A percentile compares a stretch with the other conserved stretches of the same genome.
These are phyloP conservation scores for Climacium dendroides DNA, from an alignment of 225 moss, liverwort and hornwort genomes.

Conservation along the genomic window DNA sequence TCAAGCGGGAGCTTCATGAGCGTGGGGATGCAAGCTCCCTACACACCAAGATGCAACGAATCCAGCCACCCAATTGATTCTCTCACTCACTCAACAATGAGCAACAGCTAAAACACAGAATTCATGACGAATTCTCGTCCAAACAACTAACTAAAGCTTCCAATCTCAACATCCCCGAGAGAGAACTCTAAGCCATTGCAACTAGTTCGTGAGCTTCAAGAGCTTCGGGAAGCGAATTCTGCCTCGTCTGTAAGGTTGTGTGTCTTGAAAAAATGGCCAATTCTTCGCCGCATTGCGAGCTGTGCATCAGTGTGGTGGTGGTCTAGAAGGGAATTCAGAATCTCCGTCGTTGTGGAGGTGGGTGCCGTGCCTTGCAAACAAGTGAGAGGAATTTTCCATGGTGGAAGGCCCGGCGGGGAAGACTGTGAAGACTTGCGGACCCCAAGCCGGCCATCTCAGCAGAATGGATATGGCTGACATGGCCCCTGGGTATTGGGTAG, in stretches of 20 bases:
- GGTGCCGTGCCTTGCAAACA: not conserved
- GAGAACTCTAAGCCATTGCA: not conserved
- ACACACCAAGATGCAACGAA: not conserved
- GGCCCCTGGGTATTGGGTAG: not conserved
- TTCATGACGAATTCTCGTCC: not conserved
- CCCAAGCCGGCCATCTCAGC: not conserved
- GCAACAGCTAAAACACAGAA: not conserved
- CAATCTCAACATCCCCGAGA: not conserved
- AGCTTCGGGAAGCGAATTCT: not conserved
- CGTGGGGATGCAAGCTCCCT: not conserved
- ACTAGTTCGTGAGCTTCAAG: not conserved
- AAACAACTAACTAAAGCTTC: not conserved
- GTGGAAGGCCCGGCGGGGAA: not conserved
- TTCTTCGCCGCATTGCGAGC: not conserved
- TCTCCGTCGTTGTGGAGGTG: too few species aligned
- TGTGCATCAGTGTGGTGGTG: not conserved
- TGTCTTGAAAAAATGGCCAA: not conserved
- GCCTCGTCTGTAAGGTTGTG: not conserved
- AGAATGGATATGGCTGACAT: slow-evolving; percentile 2
- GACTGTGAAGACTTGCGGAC: not conserved
- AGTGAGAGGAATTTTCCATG: not conserved
- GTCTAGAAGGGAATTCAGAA: not conserved
- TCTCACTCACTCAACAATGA: not conserved
- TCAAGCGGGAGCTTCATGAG: not conserved
- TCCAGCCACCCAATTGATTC: not conserved